These are phyloP conservation scores for Amauroascus verrucosus DNA, from an alignment of 2,329 filamentous ascomycete species.

Conservation along the genomic window DNA sequence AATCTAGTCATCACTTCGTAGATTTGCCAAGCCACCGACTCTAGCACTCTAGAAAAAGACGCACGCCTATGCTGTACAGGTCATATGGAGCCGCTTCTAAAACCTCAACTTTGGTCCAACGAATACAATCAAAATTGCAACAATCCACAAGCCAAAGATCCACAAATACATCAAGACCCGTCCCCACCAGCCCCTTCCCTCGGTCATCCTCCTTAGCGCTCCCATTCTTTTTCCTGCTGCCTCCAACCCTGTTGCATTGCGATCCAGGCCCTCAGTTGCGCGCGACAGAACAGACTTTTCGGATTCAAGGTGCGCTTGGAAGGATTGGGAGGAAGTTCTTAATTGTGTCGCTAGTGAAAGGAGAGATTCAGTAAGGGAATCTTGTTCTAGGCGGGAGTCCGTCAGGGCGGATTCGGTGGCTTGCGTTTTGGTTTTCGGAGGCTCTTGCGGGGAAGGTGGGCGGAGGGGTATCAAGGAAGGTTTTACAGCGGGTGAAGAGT, in stretches of 20 bases:
- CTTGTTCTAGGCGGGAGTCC: constrained; percentile 70
- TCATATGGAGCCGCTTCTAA: constrained; percentile 29
- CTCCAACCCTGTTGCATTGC: constrained; percentile 65
- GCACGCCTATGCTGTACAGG: background rate
- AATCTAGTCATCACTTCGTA: background rate
- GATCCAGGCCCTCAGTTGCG: constrained; percentile 65
- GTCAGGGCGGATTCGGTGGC: constrained; percentile 63
- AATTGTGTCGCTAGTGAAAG: constrained; percentile 67
- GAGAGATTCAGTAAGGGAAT: constrained; percentile 70
- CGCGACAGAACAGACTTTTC: constrained; percentile 61
- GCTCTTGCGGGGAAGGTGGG: constrained; percentile 12
- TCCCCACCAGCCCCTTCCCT: constrained; percentile 80
- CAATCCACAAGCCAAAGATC: constrained; percentile 73
- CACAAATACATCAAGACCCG: constrained; percentile 73
- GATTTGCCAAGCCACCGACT: background rate
- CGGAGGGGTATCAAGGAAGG: constrained; percentile 16
- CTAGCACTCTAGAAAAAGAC: background rate
- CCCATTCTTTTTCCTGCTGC: constrained; percentile 69
- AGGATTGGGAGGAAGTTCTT: constrained; percentile 62
- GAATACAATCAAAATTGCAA: constrained; percentile 69
- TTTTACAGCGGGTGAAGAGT: constrained; percentile 11
- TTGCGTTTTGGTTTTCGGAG: constrained; percentile 18
- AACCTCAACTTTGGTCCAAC: constrained; percentile 81
- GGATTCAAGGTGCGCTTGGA: constrained; percentile 62
- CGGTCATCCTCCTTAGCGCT: constrained; percentile 64